These are phyloP conservation scores for Tephrocybe rancida DNA, from an alignment of 768 basidiomycete species.

Conservation along the genomic window DNA sequence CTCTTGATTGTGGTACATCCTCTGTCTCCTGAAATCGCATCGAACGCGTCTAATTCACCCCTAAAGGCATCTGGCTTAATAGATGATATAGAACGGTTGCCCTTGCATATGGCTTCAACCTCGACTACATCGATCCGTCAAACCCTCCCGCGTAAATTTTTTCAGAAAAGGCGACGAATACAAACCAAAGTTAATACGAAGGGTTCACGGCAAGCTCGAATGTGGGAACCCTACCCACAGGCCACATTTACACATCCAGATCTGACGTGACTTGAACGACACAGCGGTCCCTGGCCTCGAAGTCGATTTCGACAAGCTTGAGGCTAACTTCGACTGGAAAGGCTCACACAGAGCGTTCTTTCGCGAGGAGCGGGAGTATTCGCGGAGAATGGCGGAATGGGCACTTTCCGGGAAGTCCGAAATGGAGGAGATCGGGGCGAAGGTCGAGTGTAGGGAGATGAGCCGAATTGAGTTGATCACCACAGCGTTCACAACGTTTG, in stretches of 20 bases:
- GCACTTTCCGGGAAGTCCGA: neutral
- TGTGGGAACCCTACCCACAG: neutral
- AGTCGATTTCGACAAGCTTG: neutral
- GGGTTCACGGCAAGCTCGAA: neutral
- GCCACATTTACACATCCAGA: neutral
- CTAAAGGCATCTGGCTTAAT: neutral
- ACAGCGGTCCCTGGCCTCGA: slow-evolving; percentile 1
- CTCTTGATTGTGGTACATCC: neutral
- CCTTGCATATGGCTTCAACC: neutral
- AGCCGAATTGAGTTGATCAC: neutral
- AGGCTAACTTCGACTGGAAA: neutral
- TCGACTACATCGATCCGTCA: slow-evolving; percentile 1
- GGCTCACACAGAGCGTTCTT: neutral
- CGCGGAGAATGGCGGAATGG: neutral
- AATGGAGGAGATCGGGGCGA: neutral
- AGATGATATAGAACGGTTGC: neutral
- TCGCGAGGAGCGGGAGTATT: neutral
- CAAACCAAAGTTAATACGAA: neutral
- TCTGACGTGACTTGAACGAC: neutral
- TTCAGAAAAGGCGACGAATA: neutral
- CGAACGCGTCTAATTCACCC: too few relatives aligned
- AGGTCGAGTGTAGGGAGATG: neutral
- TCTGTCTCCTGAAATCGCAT: neutral
- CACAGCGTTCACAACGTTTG: neutral
- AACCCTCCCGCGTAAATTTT: neutral